Percentiles rank a stretch among this genome's conserved stretches.
Conservation (phyloP, 148 eudicot species). For the Euryodendron excelsum region DNA sequence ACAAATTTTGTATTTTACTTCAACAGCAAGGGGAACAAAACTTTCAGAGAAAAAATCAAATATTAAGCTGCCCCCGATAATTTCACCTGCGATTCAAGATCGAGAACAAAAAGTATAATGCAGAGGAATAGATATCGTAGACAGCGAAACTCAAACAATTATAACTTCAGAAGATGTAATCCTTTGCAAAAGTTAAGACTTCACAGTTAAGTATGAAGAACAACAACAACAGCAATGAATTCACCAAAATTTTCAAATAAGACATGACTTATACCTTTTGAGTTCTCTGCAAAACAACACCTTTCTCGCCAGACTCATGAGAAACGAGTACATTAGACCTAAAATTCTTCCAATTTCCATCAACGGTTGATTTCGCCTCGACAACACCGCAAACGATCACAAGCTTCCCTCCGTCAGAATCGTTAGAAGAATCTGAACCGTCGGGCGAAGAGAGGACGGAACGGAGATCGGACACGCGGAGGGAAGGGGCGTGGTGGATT, state of each 20-base stretch:
- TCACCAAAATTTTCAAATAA: too few relatives aligned
- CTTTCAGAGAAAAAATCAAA: too few relatives aligned
- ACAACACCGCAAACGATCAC: constrained; percentile 67
- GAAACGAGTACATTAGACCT: constrained; percentile 43
- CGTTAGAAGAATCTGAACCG: constrained; percentile 4
- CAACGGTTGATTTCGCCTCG: constrained; percentile 57
- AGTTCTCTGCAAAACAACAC: constrained; percentile 62
- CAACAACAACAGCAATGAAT: not conserved
- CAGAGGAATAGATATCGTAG: not conserved
- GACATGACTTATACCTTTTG: constrained; percentile 67
- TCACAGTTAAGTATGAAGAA: too few relatives aligned
- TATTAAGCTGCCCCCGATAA: too few relatives aligned
- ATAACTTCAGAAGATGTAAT: too few relatives aligned
- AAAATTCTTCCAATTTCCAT: constrained; percentile 49
- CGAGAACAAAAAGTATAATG: not conserved
- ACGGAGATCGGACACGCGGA: constrained; percentile 69
- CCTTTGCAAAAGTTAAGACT: too few relatives aligned
- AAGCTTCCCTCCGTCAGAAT: constrained; percentile 37
- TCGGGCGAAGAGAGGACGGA: constrained; percentile 33
- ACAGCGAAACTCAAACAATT: not conserved
- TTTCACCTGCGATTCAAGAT: not conserved
- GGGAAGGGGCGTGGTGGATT: constrained; percentile 58
- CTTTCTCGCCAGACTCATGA: constrained; percentile 52
- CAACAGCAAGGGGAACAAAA: too few relatives aligned
- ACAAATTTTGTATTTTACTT: too few relatives aligned